Evolutionary conservation across 2,329 filamentous ascomycete species (phyloP), one percentile per base, ranked within the genome.

Genomic region (Pestalotiopsis sp.): DNA sequence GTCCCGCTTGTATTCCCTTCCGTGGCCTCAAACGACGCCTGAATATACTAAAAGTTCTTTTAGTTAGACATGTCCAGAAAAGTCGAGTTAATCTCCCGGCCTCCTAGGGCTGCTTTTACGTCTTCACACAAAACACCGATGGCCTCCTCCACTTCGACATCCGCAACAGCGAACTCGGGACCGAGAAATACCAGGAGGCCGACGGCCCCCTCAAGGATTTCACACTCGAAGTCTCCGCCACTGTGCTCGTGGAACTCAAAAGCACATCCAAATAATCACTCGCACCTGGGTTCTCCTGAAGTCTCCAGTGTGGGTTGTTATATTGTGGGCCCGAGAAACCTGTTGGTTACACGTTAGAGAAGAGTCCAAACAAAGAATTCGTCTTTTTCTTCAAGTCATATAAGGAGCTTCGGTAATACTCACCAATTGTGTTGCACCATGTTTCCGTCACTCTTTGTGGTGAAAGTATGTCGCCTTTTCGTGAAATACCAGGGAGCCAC

Each of bases 261-360:
- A 41, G 67, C 4, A 66, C 64, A 41, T 68, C 57, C 57, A 70
- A 67, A 23, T 66, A 70, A 23, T 67, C 62, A 3, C 36, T 69
- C 1, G 69, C 67, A 20, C 67, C 69, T 23, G 64, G 68, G 23
- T 66, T 23, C 1, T 59, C 20, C 52, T 69, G 66, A 2, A 68
- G 62, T 20, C 49, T 68, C 66, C 68, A 68, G 17, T 39, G 66
- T 1, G 69, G 68, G 65, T 68, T 68, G 41, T 68, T 69, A 61
- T 64, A 70, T 25, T 70, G 66, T 27, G 68, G 65, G n/a, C 62
- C 68, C 12, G 65, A 27, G 69, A 68, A 69, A 45, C 66, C 68
- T 45, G 17, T 17, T 4, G 17, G 4, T 45, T 13, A 14, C 14
- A 14, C 17, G 41, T 45, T 45, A 45, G 41, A 45, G 13, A n/a